Evolutionary conservation across 164 flowering plant species (phyloP), one percentile per base, ranked within the genome.

Genomic region (Nymphaea colorata): DNA sequence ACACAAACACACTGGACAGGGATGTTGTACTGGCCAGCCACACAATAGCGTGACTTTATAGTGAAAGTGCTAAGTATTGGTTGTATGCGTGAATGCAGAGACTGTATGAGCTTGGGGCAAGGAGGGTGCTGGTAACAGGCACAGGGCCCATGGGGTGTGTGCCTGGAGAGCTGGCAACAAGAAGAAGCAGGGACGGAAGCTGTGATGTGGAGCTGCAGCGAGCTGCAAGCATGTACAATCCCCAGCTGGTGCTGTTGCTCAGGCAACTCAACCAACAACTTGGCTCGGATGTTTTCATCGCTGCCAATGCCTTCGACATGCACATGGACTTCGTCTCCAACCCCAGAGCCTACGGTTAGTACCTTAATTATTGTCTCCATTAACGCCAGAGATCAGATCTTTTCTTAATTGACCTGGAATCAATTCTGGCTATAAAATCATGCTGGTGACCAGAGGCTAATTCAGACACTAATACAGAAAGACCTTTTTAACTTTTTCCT

Each of bases 81-180:
- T 25, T 25, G 36, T 25, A 25, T 25, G 36, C 0, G 14, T 51
- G 18, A 53, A 42, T 74, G 77, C 85, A 91, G 98, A 82, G 76
- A 70, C 73, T 89, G 1, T 84, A 83, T 61, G 79, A 84, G 6
- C 61, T 89, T 64, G 98, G 98, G 41, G 88, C 82, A 1, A 71
- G 89, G 2, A 76, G 85, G 74, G 87, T 91, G 3, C 69, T 91
- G 43, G 97, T 91, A 72, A 91, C 97, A 0, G 97, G 97, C 41
- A 85, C 85, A 1, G 97, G 97, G 8, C 96, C 96, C 2, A 3
- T 92, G 67, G 98, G 98, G 0, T 90, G 96, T 71, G 91, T 86
- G 10, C 96, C 93, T 14, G 81, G 86, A 0, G 86, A 83, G 79
- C 70, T 82, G 18, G 96, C 94, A 8, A 10, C 3, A 69, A 51